phyloP scores from a whole-genome alignment of 805 yeast species.

The Debaryomyces maramus region DNA sequence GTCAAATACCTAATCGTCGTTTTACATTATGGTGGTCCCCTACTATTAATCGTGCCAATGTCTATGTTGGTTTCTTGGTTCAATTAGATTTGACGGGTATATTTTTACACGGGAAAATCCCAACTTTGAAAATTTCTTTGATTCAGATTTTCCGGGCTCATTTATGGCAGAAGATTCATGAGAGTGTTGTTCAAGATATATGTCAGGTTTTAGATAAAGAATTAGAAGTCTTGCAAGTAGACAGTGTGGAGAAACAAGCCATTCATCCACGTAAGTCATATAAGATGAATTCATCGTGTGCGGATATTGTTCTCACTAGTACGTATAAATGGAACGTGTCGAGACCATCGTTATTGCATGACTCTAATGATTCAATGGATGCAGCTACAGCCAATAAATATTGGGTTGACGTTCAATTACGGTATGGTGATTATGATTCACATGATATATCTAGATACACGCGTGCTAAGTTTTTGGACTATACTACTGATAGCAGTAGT shows the following conservation, averaged over 20 bases:
- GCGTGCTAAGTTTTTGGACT: conserved; percentile 88
- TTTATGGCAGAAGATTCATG: conserved; percentile 98
- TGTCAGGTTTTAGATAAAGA: conserved; percentile 92
- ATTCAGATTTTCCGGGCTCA: conserved; percentile 97
- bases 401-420: conserved; percentile 93
- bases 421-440: conserved; percentile 97
- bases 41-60: conserved; percentile 95
- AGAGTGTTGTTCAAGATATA: conserved; percentile 87
- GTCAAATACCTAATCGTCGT: conserved; percentile 96
- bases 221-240: conserved; percentile 78
- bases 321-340: conserved; percentile 81
- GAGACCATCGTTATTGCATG: conserved; percentile 76
- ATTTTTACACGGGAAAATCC: conserved; percentile 95
- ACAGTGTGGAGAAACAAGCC: conserved; percentile 82
- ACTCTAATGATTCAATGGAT: conserved; percentile 62
- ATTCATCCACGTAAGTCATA: conserved; percentile 97
- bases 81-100: conserved; percentile 96
- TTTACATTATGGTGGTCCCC: conserved; percentile 99
- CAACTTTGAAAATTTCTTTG: conserved; percentile 90
- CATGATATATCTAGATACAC: conserved; percentile 95
- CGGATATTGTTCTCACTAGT: conserved; percentile 80
- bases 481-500: conserved; percentile 82
- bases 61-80: conserved; percentile 94
- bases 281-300: conserved; percentile 93
- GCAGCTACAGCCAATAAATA: conserved; percentile 65